These are phyloP conservation scores for Porodaedalea pini DNA, from an alignment of 1,284 basidiomycete species.

Conservation along the genomic window DNA sequence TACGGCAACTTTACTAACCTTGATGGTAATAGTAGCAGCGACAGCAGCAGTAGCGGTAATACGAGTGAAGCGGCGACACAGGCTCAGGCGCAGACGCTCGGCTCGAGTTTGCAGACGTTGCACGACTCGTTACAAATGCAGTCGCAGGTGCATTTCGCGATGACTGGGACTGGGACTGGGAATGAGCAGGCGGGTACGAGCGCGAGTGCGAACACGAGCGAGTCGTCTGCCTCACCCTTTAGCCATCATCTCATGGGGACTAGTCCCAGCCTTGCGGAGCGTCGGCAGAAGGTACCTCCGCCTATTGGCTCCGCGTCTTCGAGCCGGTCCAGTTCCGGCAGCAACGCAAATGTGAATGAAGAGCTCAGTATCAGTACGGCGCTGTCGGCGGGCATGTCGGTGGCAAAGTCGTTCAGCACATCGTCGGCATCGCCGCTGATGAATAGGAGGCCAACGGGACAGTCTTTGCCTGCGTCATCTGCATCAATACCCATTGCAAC, in stretches of 20 bases:
- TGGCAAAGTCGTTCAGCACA: not conserved
- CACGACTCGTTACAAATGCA: not conserved
- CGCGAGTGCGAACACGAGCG: not conserved
- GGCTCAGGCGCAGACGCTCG: not conserved
- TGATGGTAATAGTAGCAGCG: not conserved
- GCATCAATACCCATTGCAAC: not conserved
- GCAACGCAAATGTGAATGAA: not conserved
- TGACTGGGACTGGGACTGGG: not conserved
- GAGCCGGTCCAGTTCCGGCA: slow-evolving; percentile 3
- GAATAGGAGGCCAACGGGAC: not conserved
- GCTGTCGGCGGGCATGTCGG: not conserved
- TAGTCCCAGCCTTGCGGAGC: slow-evolving; percentile 7
- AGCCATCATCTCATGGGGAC: not conserved
- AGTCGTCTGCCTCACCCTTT: slow-evolving; percentile 5
- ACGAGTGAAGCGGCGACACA: not conserved
- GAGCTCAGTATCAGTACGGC: not conserved
- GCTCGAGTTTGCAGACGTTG: not conserved
- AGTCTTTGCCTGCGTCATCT: slow-evolving; percentile 7
- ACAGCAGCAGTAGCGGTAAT: not conserved
- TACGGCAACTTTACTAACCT: not conserved
- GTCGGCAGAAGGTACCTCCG: slow-evolving; percentile 7
- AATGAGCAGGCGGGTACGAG: not conserved
- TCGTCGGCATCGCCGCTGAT: slow-evolving; percentile 5
- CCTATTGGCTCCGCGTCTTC: slow-evolving; percentile 7
- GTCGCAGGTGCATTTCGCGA: too few relatives aligned